Evolutionary conservation across 768 basidiomycete species (phyloP).

Genomic region (Tulasnella sp.): DNA sequence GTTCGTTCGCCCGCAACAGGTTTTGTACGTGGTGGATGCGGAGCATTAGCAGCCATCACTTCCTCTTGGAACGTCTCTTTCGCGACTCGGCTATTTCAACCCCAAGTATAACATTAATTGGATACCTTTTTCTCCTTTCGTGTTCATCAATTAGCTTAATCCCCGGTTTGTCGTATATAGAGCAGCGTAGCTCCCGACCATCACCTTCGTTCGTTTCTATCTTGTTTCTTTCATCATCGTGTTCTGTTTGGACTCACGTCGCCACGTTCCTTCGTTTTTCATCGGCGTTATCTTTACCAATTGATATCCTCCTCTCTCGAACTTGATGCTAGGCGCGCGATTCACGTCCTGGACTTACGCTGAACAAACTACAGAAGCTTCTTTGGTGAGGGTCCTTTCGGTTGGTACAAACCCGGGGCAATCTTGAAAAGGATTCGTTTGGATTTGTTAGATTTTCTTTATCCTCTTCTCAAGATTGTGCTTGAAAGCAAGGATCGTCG

Average conservation of each 20-base stretch:
- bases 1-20: conserved; percentile 78
- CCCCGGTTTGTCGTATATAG: neutral
- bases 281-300: neutral
- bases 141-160: neutral
- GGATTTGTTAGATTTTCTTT: no score
- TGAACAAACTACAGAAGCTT: no score
- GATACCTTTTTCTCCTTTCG: neutral
- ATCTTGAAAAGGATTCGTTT: no score
- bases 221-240: neutral
- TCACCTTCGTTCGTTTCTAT: neutral
- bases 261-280: neutral
- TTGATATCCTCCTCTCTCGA: neutral
- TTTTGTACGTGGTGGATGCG: conserved; percentile 78
- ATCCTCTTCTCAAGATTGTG: no score
- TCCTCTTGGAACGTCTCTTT: neutral
- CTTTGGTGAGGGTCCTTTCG: no score
- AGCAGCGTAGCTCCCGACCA: neutral
- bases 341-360: no score
- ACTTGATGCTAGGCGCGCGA: neutral
- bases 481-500: no score
- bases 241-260: neutral
- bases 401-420: no score
- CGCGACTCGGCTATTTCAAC: neutral
- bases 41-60: neutral
- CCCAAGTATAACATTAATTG: neutral